Conservation (phyloP, 2,329 filamentous ascomycete genomes). For the Falciphora oryzae region DNA sequence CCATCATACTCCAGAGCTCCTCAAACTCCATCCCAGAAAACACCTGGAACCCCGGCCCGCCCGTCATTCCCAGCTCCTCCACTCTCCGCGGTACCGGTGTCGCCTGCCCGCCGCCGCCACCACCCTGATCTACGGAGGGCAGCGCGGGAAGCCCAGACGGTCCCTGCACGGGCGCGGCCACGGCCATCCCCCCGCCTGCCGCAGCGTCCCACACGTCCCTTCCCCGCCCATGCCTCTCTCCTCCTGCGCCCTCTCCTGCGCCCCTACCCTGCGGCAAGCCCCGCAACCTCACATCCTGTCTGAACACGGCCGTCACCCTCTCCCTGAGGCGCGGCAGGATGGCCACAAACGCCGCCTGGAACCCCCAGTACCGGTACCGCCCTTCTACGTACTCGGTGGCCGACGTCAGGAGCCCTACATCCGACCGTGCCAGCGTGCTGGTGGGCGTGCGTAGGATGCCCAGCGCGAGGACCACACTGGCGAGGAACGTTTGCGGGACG, state of each 20-base stretch:
- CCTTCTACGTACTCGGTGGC: constrained; percentile 18
- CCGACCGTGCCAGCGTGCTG: constrained; percentile 17
- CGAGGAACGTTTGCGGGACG: constrained; percentile 16
- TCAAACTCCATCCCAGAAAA: background rate
- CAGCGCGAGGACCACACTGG: constrained; percentile 17
- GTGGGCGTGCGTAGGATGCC: constrained; percentile 16
- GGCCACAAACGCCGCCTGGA: background rate
- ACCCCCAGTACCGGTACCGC: constrained; percentile 8
- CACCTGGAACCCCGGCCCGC: background rate
- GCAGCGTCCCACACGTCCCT: background rate
- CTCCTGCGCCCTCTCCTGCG: background rate
- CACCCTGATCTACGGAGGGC: too few relatives aligned
- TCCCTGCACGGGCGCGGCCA: too few relatives aligned
- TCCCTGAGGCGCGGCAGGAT: background rate
- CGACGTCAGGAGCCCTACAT: constrained; percentile 16
- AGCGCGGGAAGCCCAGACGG: too few relatives aligned
- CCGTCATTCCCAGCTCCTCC: background rate
- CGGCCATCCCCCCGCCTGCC: background rate
- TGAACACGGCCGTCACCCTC: background rate
- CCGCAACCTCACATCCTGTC: background rate
- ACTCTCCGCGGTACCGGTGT: too few relatives aligned
- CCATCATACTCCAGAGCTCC: constrained; percentile 1
- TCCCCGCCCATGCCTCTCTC: background rate
- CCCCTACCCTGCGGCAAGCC: background rate
- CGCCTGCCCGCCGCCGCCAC: too few relatives aligned